A percentile compares a stretch with the other conserved stretches of the same genome.
These are phyloP conservation scores for Posidonia oceanica DNA, from an alignment of 116 monocot genomes.

Conservation along the genomic window DNA sequence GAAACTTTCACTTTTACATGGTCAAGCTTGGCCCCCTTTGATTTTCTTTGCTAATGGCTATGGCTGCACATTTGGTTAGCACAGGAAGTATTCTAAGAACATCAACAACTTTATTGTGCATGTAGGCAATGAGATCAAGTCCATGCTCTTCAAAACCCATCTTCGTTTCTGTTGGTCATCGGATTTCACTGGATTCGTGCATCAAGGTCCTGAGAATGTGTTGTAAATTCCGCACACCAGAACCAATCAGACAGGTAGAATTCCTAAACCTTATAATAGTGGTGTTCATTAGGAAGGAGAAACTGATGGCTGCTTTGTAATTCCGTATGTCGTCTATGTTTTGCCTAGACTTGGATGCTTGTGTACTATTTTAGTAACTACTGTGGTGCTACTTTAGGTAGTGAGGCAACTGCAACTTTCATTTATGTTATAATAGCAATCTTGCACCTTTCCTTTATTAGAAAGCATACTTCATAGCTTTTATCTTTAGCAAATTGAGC, in stretches of 20 bases:
- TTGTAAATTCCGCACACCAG: slow-evolving; percentile 81
- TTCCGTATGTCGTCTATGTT: neutral
- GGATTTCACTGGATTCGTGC: slow-evolving; percentile 81
- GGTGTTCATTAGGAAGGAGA: neutral
- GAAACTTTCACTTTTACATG: too few relatives aligned
- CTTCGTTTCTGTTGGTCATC: slow-evolving; percentile 80
- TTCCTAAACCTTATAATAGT: neutral
- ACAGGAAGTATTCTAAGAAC: too few relatives aligned
- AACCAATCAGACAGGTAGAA: slow-evolving; percentile 76
- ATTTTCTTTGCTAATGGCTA: too few relatives aligned
- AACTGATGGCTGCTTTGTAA: neutral
- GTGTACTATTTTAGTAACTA: neutral
- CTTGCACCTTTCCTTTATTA: neutral
- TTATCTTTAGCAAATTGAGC: neutral
- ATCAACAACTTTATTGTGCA: neutral
- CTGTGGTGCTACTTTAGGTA: neutral
- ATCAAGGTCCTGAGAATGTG: slow-evolving; percentile 44
- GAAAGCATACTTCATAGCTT: neutral
- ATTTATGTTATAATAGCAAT: neutral
- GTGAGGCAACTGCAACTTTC: neutral
- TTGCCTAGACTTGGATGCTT: neutral
- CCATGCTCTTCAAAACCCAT: slow-evolving; percentile 72
- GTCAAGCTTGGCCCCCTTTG: too few relatives aligned
- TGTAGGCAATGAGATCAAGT: slow-evolving; percentile 62
- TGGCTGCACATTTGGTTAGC: too few relatives aligned